These are phyloP conservation scores for Kwoniella mangroviensis DNA, from an alignment of 768 basidiomycete species.

Conservation along the genomic window DNA sequence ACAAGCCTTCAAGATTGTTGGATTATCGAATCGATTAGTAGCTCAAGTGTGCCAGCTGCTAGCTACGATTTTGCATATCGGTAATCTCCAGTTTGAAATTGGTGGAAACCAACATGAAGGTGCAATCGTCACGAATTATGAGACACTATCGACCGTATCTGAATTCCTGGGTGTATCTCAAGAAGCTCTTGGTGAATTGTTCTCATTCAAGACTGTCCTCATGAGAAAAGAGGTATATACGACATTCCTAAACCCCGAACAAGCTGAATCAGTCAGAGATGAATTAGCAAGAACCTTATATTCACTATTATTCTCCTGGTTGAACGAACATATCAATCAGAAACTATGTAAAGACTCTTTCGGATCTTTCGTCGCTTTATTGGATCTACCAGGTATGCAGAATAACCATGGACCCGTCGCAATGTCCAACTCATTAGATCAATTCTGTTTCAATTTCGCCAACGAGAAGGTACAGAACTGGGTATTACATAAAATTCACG, in stretches of 20 bases:
- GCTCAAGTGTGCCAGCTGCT: conserved; percentile 93
- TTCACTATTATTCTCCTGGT: conserved; percentile 91
- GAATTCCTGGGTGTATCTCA: conserved; percentile 84
- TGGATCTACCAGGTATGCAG: conserved; percentile 92
- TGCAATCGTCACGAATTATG: conserved; percentile 84
- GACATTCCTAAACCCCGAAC: conserved; percentile 91
- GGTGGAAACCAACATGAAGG: conserved; percentile 85
- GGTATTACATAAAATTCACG: conserved; percentile 78
- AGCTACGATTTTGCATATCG: conserved; percentile 90
- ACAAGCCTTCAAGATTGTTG: conserved; percentile 87
- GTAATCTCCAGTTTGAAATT: conserved; percentile 88
- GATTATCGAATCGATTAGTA: conserved; percentile 89
- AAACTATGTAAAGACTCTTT: conserved; percentile 90
- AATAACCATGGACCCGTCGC: conserved; percentile 64
- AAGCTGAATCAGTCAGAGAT: conserved; percentile 88
- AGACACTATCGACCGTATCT: conserved; percentile 78
- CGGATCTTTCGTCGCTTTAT: conserved; percentile 83
- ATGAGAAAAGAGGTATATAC: conserved; percentile 97
- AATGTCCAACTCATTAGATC: conserved; percentile 84
- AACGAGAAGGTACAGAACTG: conserved; percentile 89
- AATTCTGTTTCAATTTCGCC: conserved; percentile 95
- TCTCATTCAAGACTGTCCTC: conserved; percentile 90
- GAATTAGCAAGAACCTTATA: conserved; percentile 93
- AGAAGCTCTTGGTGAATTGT: conserved; percentile 68
- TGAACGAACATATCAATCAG: conserved; percentile 95